phyloP scores from a whole-genome alignment of 257 asterid genomes.

The Solanum corneliomulleri region DNA sequence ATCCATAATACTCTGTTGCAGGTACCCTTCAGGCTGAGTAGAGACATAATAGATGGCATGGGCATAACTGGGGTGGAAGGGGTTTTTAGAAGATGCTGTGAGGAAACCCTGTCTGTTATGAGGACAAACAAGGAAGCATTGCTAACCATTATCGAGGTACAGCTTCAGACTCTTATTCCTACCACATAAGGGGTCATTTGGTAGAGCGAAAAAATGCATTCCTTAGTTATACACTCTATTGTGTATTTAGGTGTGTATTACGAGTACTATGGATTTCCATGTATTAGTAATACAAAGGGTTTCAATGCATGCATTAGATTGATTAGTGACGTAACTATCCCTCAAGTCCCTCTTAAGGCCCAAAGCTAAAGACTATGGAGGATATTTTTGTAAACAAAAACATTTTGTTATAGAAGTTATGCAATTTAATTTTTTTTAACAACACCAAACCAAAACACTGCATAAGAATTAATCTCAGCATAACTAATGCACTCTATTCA shows the following conservation, averaged over 20 bases:
- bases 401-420: background rate
- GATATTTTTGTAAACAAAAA: background rate
- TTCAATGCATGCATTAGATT: background rate
- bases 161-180: background rate
- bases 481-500: background rate
- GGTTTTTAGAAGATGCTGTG: constrained; percentile 91
- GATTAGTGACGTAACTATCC: background rate
- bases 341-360: background rate
- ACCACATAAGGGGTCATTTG: background rate
- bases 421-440: background rate
- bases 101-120: constrained; percentile 95
- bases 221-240: background rate
- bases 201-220: background rate
- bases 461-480: background rate
- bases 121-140: constrained; percentile 92
- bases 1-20: constrained; percentile 12
- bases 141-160: constrained; percentile 91
- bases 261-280: background rate
- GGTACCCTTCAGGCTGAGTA: constrained; percentile 93
- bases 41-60: constrained; percentile 96
- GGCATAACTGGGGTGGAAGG: constrained; percentile 98
- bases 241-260: background rate
- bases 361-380: background rate
- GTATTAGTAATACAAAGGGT: background rate
- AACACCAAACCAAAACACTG: background rate